Conservation (phyloP, 208 protist genomes). For the Leishmania major region DNA sequence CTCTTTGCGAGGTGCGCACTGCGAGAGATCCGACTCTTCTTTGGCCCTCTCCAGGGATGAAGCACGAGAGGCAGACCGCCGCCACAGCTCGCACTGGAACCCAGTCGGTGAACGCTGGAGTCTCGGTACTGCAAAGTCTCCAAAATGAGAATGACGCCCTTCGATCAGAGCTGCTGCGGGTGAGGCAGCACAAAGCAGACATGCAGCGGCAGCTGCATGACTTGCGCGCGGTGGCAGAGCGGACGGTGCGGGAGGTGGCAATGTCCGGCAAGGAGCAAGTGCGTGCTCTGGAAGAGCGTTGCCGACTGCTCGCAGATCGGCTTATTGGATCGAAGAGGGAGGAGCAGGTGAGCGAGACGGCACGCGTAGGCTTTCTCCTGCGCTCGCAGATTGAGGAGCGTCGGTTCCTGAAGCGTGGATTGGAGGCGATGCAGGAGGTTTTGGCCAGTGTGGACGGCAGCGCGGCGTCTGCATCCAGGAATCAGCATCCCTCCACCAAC, state of each 20-base stretch:
- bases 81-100: constrained; percentile 5
- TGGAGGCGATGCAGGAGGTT: constrained; percentile 46
- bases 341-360: constrained; percentile 56
- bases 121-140: constrained; percentile 34
- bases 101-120: neutral
- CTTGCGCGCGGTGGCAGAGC: constrained; percentile 12
- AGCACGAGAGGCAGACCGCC: neutral
- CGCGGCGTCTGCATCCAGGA: neutral
- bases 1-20: neutral
- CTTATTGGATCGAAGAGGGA: constrained; percentile 50
- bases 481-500: neutral
- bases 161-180: constrained; percentile 48
- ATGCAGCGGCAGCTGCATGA: constrained; percentile 37
- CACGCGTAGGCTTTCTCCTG: constrained; percentile 65
- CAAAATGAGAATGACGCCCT: constrained; percentile 68
- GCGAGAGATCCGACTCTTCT: neutral
- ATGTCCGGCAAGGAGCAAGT: constrained; percentile 21
- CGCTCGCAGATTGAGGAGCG: constrained; percentile 77
- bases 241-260: constrained; percentile 19
- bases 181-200: constrained; percentile 27
- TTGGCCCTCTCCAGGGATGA: constrained; percentile 8
- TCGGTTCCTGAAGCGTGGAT: constrained; percentile 47
- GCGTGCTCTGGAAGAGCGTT: constrained; percentile 47
- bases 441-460: constrained; percentile 9
- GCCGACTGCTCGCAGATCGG: constrained; percentile 53